These are phyloP conservation scores for Passalora sequoiae DNA, from an alignment of 2,329 filamentous ascomycete species.

Conservation along the genomic window DNA sequence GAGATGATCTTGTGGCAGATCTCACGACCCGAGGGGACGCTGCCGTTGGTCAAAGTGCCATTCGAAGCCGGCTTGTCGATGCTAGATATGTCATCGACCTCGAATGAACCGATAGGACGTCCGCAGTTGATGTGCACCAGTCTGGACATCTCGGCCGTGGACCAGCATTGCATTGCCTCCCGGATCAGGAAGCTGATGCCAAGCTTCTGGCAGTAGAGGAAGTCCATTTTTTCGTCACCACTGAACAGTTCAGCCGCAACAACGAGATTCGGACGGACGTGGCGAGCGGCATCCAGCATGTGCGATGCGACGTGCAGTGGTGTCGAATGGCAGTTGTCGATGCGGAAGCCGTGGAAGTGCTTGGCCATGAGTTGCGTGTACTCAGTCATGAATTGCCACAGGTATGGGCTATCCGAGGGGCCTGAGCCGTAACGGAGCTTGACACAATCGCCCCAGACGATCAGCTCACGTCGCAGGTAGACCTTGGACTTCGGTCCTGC, in stretches of 20 bases:
- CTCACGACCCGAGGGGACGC: slow-evolving; percentile 46
- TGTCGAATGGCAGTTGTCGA: slow-evolving; percentile 97
- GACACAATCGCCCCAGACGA: slow-evolving; percentile 97
- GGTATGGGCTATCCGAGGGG: slow-evolving; percentile 79
- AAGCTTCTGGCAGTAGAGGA: slow-evolving; percentile 87
- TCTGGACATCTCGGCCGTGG: slow-evolving; percentile 83
- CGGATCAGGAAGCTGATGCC: slow-evolving; percentile 88
- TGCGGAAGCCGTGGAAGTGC: slow-evolving; percentile 90
- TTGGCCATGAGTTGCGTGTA: slow-evolving; percentile 91
- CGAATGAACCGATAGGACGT: slow-evolving; percentile 92
- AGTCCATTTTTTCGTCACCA: slow-evolving; percentile 92
- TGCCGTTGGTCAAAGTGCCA: slow-evolving; percentile 29
- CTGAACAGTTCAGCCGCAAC: slow-evolving; percentile 94
- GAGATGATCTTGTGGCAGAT: slow-evolving; percentile 76
- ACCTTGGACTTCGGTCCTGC: slow-evolving; percentile 82
- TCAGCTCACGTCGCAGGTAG: slow-evolving; percentile 94
- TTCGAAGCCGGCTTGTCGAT: slow-evolving; percentile 45
- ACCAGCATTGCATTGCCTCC: slow-evolving; percentile 98
- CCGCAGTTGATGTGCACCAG: slow-evolving; percentile 92
- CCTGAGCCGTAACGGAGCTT: slow-evolving; percentile 84
- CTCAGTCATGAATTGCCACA: slow-evolving; percentile 93
- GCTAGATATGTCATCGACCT: slow-evolving; percentile 77
- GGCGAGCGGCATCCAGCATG: slow-evolving; percentile 87
- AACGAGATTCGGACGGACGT: slow-evolving; percentile 79
- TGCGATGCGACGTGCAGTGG: slow-evolving; percentile 91